phyloP scores from a whole-genome alignment of 352 stramenopile genomes.

The Pythium monospermum region DNA sequence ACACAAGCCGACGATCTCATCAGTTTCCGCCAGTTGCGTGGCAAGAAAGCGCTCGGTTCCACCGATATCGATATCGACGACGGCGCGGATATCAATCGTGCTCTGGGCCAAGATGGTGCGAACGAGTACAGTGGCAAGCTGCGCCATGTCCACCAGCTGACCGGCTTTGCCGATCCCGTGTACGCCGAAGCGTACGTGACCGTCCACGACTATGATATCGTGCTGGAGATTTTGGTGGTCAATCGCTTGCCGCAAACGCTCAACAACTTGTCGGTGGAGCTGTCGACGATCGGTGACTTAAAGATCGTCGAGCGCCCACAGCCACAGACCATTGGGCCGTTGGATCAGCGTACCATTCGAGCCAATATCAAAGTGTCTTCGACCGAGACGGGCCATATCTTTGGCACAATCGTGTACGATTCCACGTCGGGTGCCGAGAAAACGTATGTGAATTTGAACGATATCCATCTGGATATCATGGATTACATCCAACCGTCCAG shows the following conservation, averaged over 20 bases:
- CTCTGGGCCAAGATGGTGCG: slow-evolving; percentile 87
- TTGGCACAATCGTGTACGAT: slow-evolving; percentile 99
- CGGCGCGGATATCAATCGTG: slow-evolving; percentile 93
- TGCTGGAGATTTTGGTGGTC: slow-evolving; percentile 98
- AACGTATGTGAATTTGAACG: slow-evolving; percentile 99
- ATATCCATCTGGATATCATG: slow-evolving; percentile 99
- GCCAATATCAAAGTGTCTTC: slow-evolving; percentile 99
- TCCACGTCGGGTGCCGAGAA: slow-evolving; percentile 94
- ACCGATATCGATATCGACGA: slow-evolving; percentile 98
- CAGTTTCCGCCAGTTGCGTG: slow-evolving; percentile 95
- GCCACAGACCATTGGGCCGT: slow-evolving; percentile 95
- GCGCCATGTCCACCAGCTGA: slow-evolving; percentile 98
- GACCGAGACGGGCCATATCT: slow-evolving; percentile 99
- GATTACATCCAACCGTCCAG: slow-evolving; percentile 98
- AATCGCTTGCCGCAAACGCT: slow-evolving; percentile 98
- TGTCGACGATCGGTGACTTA: slow-evolving; percentile 99
- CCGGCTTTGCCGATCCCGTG: slow-evolving; percentile 98
- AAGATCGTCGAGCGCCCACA: slow-evolving; percentile 99
- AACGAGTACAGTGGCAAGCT: slow-evolving; percentile 90
- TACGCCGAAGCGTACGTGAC: slow-evolving; percentile 99
- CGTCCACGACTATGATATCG: slow-evolving; percentile 99
- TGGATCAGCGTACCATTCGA: slow-evolving; percentile 95
- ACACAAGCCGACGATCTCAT: slow-evolving; percentile 95
- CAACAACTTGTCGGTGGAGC: slow-evolving; percentile 97
- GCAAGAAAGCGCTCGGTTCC: slow-evolving; percentile 87